Conservation (phyloP, 2,329 filamentous ascomycete species). For the Botryosphaeria dothidea region DNA sequence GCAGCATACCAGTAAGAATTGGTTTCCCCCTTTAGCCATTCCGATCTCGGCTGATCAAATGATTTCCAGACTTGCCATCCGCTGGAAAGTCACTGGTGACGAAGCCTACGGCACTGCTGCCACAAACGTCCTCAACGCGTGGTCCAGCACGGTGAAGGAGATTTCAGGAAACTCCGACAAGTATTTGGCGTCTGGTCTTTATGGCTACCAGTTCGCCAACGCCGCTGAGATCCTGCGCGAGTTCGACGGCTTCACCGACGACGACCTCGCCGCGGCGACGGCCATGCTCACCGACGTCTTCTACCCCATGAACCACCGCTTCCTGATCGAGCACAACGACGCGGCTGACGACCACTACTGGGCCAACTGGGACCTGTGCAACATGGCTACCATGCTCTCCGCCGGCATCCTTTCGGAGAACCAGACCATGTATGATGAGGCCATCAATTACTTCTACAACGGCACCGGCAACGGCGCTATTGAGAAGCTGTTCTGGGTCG, state of each 20-base stretch:
- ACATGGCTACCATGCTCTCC: conserved; percentile 43
- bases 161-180: conserved; percentile 40
- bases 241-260: conserved; percentile 35
- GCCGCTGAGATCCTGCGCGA: conserved; percentile 45
- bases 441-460: conserved; percentile 42
- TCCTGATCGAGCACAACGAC: conserved; percentile 41
- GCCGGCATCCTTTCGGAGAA: conserved; percentile 49
- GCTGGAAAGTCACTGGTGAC: conserved; percentile 44
- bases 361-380: conserved; percentile 50
- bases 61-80: conserved; percentile 33
- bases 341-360: conserved; percentile 39
- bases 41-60: background rate
- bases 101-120: conserved; percentile 40
- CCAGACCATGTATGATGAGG: conserved; percentile 41
- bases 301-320: conserved; percentile 40
- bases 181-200: conserved; percentile 45
- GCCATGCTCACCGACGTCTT: conserved; percentile 42
- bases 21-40: accelerated
- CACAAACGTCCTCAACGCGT: conserved; percentile 40
- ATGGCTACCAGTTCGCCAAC: conserved; percentile 52
- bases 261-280: conserved; percentile 27
- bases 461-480: conserved; percentile 43
- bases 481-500: conserved; percentile 32
- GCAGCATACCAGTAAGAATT: conserved; percentile 35
- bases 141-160: conserved; percentile 36